Conservation (phyloP, 208 protist genomes). For the Acanthamoeba lenticulata region DNA sequence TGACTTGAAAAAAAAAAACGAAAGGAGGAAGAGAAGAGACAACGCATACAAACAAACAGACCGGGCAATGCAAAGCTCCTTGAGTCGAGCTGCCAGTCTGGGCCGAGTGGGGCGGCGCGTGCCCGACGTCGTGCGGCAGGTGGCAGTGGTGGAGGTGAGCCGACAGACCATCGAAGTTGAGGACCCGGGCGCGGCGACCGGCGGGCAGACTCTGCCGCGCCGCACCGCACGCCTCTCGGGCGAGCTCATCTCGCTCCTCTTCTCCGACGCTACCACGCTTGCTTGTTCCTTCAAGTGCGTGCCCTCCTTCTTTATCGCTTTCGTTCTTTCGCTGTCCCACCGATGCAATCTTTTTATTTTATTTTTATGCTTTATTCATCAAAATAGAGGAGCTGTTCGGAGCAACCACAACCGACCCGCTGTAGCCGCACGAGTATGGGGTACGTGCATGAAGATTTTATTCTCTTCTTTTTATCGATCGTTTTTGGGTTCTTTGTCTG, state of each 20-base stretch:
- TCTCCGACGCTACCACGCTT: background rate
- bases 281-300: background rate
- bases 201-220: background rate
- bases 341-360: background rate
- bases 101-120: too few species aligned
- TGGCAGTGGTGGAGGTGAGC: background rate
- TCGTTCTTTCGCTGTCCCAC: too few species aligned
- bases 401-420: background rate
- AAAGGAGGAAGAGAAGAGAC: too few species aligned
- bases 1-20: too few species aligned
- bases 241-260: background rate
- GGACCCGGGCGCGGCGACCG: background rate
- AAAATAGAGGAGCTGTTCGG: background rate
- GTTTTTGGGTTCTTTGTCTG: too few species aligned
- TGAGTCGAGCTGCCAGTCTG: too few species aligned
- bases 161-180: background rate
- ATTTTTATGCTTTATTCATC: background rate
- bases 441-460: background rate
- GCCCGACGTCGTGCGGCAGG: background rate
- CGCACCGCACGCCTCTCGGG: background rate
- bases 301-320: too few species aligned
- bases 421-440: background rate
- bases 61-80: too few species aligned
- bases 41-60: too few species aligned
- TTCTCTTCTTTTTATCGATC: background rate